phyloP scores from a whole-genome alignment of 768 basidiomycete species.

The Paxillus ammoniavirescens region DNA sequence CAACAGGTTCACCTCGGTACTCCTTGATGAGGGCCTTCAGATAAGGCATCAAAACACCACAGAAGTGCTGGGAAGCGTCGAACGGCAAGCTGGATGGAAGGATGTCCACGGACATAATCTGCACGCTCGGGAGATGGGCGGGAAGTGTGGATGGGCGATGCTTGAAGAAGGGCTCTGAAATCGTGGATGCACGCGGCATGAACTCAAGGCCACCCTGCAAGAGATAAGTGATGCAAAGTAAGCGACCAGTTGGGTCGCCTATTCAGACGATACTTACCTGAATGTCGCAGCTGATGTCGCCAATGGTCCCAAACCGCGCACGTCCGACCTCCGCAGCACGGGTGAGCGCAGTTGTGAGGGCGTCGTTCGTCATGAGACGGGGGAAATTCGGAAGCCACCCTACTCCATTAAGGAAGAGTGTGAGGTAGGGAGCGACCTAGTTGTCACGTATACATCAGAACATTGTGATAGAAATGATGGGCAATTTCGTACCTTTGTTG shows the following conservation, averaged over 20 bases:
- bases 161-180: constrained; percentile 71
- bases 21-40: constrained; percentile 52
- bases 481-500: constrained; percentile 50
- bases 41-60: constrained; percentile 63
- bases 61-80: constrained; percentile 82
- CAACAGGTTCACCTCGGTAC: constrained; percentile 31
- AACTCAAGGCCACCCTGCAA: constrained; percentile 82
- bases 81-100: constrained; percentile 81
- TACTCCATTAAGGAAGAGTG: constrained; percentile 81
- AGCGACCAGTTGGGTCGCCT: neutral
- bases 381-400: constrained; percentile 84
- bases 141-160: constrained; percentile 42
- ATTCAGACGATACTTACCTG: constrained; percentile 42
- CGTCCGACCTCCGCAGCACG: constrained; percentile 49
- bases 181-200: constrained; percentile 70
- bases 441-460: neutral
- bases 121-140: constrained; percentile 50
- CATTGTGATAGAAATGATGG: neutral
- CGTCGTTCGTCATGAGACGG: constrained; percentile 68
- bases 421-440: constrained; percentile 83
- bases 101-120: constrained; percentile 90
- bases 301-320: constrained; percentile 67
- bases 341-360: constrained; percentile 51
- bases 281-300: constrained; percentile 91
- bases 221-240: neutral